Base-by-base conservation (phyloP, 1,284 basidiomycete genomes). In the Phylloporus sp. region DNA sequence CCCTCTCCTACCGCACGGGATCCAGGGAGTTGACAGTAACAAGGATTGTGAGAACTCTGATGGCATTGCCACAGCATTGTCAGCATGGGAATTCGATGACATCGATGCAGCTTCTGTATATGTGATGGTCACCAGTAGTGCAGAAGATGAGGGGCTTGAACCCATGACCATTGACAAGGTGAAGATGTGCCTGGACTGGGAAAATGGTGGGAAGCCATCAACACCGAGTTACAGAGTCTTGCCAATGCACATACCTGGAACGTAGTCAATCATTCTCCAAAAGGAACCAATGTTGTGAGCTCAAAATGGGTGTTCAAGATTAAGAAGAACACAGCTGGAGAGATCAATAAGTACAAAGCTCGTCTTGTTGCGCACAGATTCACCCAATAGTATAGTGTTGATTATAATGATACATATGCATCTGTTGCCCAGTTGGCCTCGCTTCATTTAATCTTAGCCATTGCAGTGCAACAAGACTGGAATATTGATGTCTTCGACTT, bases 301-400 rank as follows among this genome's bases (percentile, higher is more conserved):
- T 55, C 42, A n/a, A 52, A 52, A 17, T 52, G 50, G 50, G 51
- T 60, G 18, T 60, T 54, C 51, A 60, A 60, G 20, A 60, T 47
- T 5, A 53, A 60, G 17, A 44, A 56, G 46, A 61, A 60, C 11
- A 6, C 42, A 2, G 51, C 24, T 1, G 50, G 51, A 2, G 39
- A 59, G 17, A 42, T 59, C 6, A 10, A 59, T 24, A 60, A 54
- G 17, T 53, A 60, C 32, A 60, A 54, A 10, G 58, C 32, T 0
- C 18, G 8, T 7, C n/a, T 58, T 4, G 49, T 58, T 1, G 28
- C 29, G 0, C 6, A 15, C 6, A 18, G 39, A 3, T 58, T 58
- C n/a, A 58, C 49, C 2, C 39, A 58, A 11, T 28, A 51, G 22
- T 42, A 42, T 11, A 10, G 57, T 7, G 13, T 58, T 12, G 17